These are phyloP conservation scores for Kregervanrija fluxuum DNA, from an alignment of 805 yeast genomes.

Conservation along the genomic window DNA sequence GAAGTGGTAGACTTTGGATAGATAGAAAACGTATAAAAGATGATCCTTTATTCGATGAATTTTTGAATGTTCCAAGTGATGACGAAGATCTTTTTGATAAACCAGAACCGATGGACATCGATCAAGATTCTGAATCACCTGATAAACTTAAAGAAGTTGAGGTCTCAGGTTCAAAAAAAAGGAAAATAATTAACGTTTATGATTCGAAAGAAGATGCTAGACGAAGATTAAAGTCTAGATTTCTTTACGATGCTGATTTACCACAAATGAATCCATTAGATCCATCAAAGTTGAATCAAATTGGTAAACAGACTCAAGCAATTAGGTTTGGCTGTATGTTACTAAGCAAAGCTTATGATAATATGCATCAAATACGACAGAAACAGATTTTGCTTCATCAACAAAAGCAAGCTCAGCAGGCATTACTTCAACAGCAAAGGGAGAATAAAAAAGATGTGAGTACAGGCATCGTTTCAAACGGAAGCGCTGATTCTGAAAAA, in stretches of 20 bases:
- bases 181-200: conserved; percentile 25
- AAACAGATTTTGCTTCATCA: conserved; percentile 41
- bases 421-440: conserved; percentile 28
- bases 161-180: conserved; percentile 1
- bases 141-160: conserved; percentile 3
- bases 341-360: conserved; percentile 80
- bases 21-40: conserved; percentile 54
- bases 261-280: conserved; percentile 50
- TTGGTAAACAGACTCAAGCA: conserved; percentile 79
- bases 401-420: conserved; percentile 28
- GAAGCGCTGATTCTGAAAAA: not conserved
- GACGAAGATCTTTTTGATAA: conserved; percentile 14
- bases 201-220: conserved; percentile 27
- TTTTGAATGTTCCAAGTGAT: conserved; percentile 33
- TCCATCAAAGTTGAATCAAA: conserved; percentile 77
- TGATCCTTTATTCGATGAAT: conserved; percentile 26
- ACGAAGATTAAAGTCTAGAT: conserved; percentile 39
- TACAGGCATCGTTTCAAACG: not conserved
- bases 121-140: conserved; percentile 1
- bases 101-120: conserved; percentile 37
- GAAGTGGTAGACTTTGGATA: conserved; percentile 61
- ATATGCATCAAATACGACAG: conserved; percentile 68
- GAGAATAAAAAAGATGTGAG: conserved; percentile 5
- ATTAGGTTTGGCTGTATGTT: conserved; percentile 91
- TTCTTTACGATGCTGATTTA: conserved; percentile 43